phyloP scores from a whole-genome alignment of 2,329 filamentous ascomycete genomes.

The Tolypocladium inflatum region DNA sequence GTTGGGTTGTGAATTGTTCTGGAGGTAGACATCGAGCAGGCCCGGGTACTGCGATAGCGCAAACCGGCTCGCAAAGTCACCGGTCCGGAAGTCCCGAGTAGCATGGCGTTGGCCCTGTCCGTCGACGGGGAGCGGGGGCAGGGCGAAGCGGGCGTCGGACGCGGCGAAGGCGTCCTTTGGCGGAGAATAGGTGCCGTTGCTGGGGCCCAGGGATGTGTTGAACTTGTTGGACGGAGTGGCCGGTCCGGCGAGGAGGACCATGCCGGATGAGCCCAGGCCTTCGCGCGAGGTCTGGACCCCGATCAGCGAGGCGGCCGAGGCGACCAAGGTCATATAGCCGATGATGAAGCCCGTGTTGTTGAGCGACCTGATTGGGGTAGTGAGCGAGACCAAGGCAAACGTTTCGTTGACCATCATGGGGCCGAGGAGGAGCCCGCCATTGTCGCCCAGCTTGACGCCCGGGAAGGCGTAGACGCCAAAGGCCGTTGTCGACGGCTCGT shows the following conservation, averaged over 20 bases:
- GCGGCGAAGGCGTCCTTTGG: constrained; percentile 27
- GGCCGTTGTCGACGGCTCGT: constrained; percentile 29
- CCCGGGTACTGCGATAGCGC: constrained; percentile 52
- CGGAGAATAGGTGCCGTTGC: constrained; percentile 35
- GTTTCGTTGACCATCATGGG: constrained; percentile 64
- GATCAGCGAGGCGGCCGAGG: constrained; percentile 56
- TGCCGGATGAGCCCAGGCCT: constrained; percentile 60
- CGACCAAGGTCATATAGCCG: constrained; percentile 77
- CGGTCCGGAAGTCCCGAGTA: constrained; percentile 19
- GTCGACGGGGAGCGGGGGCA: constrained; percentile 39
- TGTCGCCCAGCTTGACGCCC: constrained; percentile 37
- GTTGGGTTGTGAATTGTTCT: constrained; percentile 37
- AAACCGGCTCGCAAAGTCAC: constrained; percentile 42
- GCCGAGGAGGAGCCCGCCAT: constrained; percentile 61
- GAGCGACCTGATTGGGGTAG: constrained; percentile 63
- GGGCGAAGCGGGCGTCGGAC: constrained; percentile 46
- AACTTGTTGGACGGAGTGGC: constrained; percentile 57
- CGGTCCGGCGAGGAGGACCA: constrained; percentile 63
- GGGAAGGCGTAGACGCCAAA: constrained; percentile 40
- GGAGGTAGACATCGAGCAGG: constrained; percentile 49
- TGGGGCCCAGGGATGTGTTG: constrained; percentile 30
- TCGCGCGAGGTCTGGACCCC: constrained; percentile 53
- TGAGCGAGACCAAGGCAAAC: constrained; percentile 71
- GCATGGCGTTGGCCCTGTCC: constrained; percentile 38
- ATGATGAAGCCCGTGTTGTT: constrained; percentile 51